A percentile compares a stretch with the other conserved stretches of the same genome.
Evolutionary conservation across 2,329 filamentous ascomycete genomes (phyloP).

Genomic region (Corinectria fuckeliana): DNA sequence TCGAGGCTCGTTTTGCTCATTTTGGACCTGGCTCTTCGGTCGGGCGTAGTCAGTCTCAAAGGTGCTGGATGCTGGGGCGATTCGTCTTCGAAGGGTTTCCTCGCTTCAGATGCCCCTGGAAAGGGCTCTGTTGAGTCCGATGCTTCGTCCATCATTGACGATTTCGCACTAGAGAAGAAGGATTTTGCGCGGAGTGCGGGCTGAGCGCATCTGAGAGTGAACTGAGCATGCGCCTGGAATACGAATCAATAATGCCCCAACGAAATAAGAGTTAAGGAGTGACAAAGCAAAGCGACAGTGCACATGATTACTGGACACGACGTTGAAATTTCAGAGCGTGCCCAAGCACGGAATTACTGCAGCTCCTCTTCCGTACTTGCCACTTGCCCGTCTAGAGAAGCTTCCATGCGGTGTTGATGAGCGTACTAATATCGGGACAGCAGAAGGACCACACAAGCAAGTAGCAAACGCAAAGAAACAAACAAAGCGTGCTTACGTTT

Average conservation of each 20-base stretch:
- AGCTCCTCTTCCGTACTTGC: neutral
- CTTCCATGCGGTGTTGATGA: neutral
- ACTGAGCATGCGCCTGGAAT: neutral
- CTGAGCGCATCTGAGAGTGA: neutral
- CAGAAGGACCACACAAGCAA: neutral
- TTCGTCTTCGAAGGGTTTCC: conserved; percentile 12
- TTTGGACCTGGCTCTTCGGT: conserved; percentile 28
- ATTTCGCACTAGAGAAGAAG: neutral
- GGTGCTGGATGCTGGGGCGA: neutral
- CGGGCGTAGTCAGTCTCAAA: conserved; percentile 17
- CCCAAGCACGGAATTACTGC: neutral
- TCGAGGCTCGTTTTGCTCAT: conserved; percentile 34
- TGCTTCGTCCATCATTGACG: neutral
- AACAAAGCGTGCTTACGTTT: neutral
- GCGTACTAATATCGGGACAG: neutral
- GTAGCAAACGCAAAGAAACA: neutral
- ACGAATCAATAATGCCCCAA: neutral
- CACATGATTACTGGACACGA: neutral
- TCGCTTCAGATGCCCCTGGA: conserved; percentile 4
- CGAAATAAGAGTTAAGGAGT: neutral
- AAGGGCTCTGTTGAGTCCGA: neutral
- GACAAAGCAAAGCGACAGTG: neutral
- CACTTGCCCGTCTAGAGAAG: neutral
- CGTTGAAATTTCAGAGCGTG: conserved; percentile 1
- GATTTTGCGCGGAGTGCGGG: neutral